These are phyloP conservation scores for Sclerotinia subarctica DNA, from an alignment of 2,329 filamentous ascomycete genomes.

Conservation along the genomic window DNA sequence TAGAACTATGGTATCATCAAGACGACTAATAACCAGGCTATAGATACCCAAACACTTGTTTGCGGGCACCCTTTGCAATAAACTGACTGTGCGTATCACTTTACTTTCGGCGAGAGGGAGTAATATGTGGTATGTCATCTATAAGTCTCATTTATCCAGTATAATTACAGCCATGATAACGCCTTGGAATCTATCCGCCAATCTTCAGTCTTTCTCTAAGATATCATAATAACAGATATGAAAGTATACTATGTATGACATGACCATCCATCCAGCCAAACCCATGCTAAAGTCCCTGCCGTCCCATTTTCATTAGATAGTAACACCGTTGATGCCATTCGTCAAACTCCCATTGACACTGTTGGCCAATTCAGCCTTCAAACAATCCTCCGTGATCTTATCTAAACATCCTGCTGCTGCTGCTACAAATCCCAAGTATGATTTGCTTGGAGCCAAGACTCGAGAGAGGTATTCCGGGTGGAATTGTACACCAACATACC, in stretches of 20 bases:
- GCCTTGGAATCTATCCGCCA: constrained; percentile 6
- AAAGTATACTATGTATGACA: not conserved
- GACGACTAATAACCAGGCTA: not conserved
- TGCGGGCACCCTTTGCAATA: not conserved
- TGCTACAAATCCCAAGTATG: constrained; percentile 82
- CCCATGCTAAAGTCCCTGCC: constrained; percentile 7
- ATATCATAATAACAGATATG: constrained; percentile 1
- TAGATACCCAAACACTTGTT: not conserved
- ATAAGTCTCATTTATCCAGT: not conserved
- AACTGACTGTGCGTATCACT: not conserved
- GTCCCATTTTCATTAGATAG: constrained; percentile 12
- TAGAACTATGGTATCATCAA: not conserved
- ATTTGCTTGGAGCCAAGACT: constrained; percentile 69
- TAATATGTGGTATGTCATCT: not conserved
- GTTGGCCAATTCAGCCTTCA: constrained; percentile 10
- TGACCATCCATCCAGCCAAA: constrained; percentile 8
- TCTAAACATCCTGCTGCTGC: constrained; percentile 49
- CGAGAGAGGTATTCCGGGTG: constrained; percentile 82
- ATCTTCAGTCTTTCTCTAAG: not conserved
- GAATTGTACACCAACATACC: constrained; percentile 82
- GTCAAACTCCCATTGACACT: constrained; percentile 17
- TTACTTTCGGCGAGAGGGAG: not conserved
- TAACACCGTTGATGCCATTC: constrained; percentile 18
- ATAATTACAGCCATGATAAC: constrained; percentile 15
- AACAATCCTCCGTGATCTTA: constrained; percentile 29